Evolutionary conservation across 2,329 filamentous ascomycete species (phyloP).

Genomic region (Talaromyces sp.): DNA sequence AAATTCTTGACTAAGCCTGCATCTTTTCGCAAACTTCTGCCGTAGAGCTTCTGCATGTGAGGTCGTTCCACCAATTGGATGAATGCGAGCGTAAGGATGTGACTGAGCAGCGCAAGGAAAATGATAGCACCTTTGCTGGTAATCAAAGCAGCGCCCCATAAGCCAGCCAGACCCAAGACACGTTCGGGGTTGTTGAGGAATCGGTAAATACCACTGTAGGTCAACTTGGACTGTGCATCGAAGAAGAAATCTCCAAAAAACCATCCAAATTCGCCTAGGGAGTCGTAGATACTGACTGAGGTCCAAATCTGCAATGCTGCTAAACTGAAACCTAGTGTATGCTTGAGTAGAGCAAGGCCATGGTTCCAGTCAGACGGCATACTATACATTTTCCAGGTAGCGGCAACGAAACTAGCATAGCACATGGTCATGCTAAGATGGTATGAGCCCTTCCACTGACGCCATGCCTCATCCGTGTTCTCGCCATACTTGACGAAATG

Average conservation of each 20-base stretch:
- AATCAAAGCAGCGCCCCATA: slow-evolving; percentile 93
- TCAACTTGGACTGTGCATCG: slow-evolving; percentile 81
- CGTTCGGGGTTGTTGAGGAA: slow-evolving; percentile 98
- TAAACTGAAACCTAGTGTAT: slow-evolving; percentile 77
- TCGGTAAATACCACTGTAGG: slow-evolving; percentile 95
- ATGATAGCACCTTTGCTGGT: slow-evolving; percentile 87
- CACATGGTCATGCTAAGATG: slow-evolving; percentile 90
- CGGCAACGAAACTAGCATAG: slow-evolving; percentile 82
- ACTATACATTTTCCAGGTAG: slow-evolving; percentile 94
- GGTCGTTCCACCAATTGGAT: slow-evolving; percentile 92
- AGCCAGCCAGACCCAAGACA: slow-evolving; percentile 86
- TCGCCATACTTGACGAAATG: slow-evolving; percentile 98
- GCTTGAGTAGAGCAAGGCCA: slow-evolving; percentile 79
- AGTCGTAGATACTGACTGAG: slow-evolving; percentile 87
- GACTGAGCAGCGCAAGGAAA: slow-evolving; percentile 78
- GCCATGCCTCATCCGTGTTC: slow-evolving; percentile 86
- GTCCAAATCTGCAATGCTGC: slow-evolving; percentile 92
- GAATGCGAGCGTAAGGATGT: slow-evolving; percentile 80
- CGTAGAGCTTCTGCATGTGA: slow-evolving; percentile 98
- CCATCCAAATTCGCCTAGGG: slow-evolving; percentile 96
- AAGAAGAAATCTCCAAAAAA: slow-evolving; percentile 99
- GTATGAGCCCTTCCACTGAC: slow-evolving; percentile 95
- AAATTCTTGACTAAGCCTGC: slow-evolving; percentile 91
- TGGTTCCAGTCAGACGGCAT: slow-evolving; percentile 84
- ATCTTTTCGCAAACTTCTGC: slow-evolving; percentile 75